Evolutionary conservation across 2,329 filamentous ascomycete genomes (phyloP), one percentile per base, ranked within the genome.

Genomic region (Fusarium devonianum): DNA sequence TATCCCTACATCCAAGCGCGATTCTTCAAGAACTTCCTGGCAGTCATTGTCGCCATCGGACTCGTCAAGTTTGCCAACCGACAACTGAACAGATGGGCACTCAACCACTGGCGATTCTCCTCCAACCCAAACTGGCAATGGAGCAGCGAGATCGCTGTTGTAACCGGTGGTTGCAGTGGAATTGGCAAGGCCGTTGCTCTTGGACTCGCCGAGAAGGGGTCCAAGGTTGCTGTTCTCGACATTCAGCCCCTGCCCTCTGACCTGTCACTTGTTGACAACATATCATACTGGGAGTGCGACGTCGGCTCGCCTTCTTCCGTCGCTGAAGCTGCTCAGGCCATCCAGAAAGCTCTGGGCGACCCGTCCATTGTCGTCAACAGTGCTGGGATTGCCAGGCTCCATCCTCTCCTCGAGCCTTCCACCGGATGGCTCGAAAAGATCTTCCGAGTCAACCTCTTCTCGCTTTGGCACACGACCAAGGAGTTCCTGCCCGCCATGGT

Each of bases 331-430:
- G 78, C 78, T 21, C 59, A 67, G 4, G 56, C 66, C 1, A 47
- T 80, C 10, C 69, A 71, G 3, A 56, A 66, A 7, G 67, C 72
- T 4, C 71, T 88, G 22, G 87, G 86, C 16, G 66, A 81, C 37
- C 87, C 87, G 0, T 87, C 86, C 0, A 76, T 90, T 45, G 76
- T 90, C 3, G 84, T 89, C 73, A 88, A 89, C 73, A 89, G 89
- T 63, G 86, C 86, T 5, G 86, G 86, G 52, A 78, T 87, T 34
- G 80, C 78, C 8, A 76, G 76, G 35, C 83, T 83, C 33, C 79
- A 79, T 52, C 77, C 77, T 9, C 80, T 91, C 57, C 78, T 90
- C 38, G 75, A 79, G 17, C 71, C 77, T 32, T 75, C 78, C 0
- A 79, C 84, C 51, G 74, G 73, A 9, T 79, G 83, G 54, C 75